These are phyloP conservation scores for Termitomyces eurrhizus DNA, from an alignment of 768 basidiomycete species.

Conservation along the genomic window DNA sequence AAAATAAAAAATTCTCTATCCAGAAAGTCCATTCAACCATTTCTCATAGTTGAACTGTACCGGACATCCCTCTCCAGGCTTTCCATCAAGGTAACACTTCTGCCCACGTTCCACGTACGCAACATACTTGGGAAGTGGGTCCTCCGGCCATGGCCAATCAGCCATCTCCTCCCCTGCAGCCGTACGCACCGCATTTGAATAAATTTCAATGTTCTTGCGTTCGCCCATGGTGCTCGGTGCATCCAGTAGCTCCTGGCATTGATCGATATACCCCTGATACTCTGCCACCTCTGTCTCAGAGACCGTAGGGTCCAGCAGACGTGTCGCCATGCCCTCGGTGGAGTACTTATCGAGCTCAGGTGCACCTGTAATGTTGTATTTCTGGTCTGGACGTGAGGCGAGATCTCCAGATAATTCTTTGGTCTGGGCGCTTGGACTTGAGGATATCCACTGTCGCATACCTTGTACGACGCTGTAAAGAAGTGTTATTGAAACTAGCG, in stretches of 20 bases:
- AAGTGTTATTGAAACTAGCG: background rate
- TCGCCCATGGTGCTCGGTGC: constrained; percentile 52
- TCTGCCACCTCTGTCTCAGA: constrained; percentile 62
- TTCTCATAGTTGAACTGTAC: constrained; percentile 45
- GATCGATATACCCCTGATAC: constrained; percentile 79
- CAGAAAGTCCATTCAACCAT: constrained; percentile 24
- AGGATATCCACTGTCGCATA: constrained; percentile 73
- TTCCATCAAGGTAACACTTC: constrained; percentile 31
- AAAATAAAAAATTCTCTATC: background rate
- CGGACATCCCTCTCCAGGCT: constrained; percentile 28
- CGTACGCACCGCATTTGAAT: constrained; percentile 48
- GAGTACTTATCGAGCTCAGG: constrained; percentile 40
- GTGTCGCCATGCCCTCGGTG: constrained; percentile 54
- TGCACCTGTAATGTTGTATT: constrained; percentile 25
- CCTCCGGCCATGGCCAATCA: constrained; percentile 33
- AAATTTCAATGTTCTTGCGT: constrained; percentile 54
- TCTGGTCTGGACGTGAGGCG: constrained; percentile 30
- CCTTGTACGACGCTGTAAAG: constrained; percentile 65
- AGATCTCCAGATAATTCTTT: constrained; percentile 37
- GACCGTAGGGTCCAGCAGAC: constrained; percentile 60
- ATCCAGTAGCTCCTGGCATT: constrained; percentile 62
- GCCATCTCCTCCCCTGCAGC: constrained; percentile 33
- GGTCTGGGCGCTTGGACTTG: constrained; percentile 39
- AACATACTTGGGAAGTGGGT: constrained; percentile 39
- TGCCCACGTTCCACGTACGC: constrained; percentile 41